These are phyloP conservation scores for Mortierella sp. DNA, from an alignment of 371 early-diverging fungal species.

Conservation along the genomic window DNA sequence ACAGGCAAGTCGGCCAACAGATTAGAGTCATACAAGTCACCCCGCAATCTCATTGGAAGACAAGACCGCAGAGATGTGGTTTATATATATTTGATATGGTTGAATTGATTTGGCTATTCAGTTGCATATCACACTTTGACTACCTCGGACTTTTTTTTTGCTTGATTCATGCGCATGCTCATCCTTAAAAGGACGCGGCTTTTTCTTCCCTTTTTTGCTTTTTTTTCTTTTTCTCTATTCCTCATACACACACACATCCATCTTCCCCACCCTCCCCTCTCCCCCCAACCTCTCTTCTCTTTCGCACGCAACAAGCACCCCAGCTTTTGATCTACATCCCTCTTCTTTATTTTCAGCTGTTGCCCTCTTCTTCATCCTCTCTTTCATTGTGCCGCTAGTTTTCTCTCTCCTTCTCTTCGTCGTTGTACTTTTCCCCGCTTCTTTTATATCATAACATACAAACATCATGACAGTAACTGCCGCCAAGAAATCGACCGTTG, in stretches of 20 bases:
- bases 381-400: neutral
- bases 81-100: too few relatives aligned
- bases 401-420: neutral
- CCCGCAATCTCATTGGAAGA: neutral
- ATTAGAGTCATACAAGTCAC: slow-evolving; percentile 12
- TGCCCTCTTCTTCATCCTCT: neutral
- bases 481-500: slow-evolving; percentile 62
- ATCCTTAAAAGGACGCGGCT: neutral
- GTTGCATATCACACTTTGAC: neutral
- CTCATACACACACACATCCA: slow-evolving; percentile 17
- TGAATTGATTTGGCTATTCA: neutral
- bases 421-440: neutral
- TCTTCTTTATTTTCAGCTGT: slow-evolving; percentile 14
- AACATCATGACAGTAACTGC: slow-evolving; percentile 16
- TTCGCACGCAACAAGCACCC: neutral
- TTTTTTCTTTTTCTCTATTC: slow-evolving; percentile 6
- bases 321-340: slow-evolving; percentile 29
- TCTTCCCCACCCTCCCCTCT: neutral
- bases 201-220: slow-evolving; percentile 7
- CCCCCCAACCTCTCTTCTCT: slow-evolving; percentile 14
- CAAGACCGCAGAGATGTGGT: neutral
- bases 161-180: slow-evolving; percentile 11
- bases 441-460: slow-evolving; percentile 3
- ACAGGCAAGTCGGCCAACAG: neutral
- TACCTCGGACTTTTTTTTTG: neutral